Percentiles rank a stretch among this genome's conserved stretches.
Evolutionary conservation across 1,139 yeast species (phyloP).

Genomic region (Yamadazyma aaseri): DNA sequence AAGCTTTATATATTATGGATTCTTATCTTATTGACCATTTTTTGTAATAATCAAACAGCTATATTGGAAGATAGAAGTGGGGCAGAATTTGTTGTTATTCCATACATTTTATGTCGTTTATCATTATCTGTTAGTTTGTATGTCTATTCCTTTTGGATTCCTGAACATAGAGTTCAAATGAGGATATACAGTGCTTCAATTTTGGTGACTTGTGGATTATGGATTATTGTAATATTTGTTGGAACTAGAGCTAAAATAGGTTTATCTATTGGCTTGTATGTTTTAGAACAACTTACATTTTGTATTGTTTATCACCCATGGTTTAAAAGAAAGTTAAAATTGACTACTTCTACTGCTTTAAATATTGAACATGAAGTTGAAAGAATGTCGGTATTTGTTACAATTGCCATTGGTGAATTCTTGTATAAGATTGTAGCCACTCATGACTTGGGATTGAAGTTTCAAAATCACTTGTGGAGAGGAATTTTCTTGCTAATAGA

Average conservation of each 20-base stretch:
- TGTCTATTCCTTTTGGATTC: slow-evolving; percentile 49
- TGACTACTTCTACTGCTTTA: slow-evolving; percentile 56
- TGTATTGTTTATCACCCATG: slow-evolving; percentile 45
- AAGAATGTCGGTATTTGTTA: slow-evolving; percentile 55
- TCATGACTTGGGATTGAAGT: slow-evolving; percentile 48
- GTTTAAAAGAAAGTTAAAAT: slow-evolving; percentile 38
- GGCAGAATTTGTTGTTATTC: slow-evolving; percentile 45
- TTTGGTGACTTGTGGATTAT: slow-evolving; percentile 31
- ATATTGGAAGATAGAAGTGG: slow-evolving; percentile 32
- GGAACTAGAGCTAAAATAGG: slow-evolving; percentile 47
- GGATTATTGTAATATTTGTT: slow-evolving; percentile 52
- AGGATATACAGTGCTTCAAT: slow-evolving; percentile 37
- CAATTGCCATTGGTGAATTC: slow-evolving; percentile 68
- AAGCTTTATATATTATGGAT: slow-evolving; percentile 55
- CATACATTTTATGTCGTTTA: slow-evolving; percentile 47
- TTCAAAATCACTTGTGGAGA: slow-evolving; percentile 44
- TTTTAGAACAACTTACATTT: slow-evolving; percentile 41
- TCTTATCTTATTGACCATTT: slow-evolving; percentile 48
- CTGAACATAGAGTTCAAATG: slow-evolving; percentile 56
- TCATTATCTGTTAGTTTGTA: slow-evolving; percentile 35
- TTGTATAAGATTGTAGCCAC: slow-evolving; percentile 56
- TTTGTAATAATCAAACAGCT: slow-evolving; percentile 49
- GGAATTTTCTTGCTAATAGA: slow-evolving; percentile 50
- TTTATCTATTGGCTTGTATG: slow-evolving; percentile 39
- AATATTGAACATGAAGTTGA: slow-evolving; percentile 71